These are phyloP conservation scores for Fraxinus sp. DNA, from an alignment of 305 asterid species.

Conservation along the genomic window DNA sequence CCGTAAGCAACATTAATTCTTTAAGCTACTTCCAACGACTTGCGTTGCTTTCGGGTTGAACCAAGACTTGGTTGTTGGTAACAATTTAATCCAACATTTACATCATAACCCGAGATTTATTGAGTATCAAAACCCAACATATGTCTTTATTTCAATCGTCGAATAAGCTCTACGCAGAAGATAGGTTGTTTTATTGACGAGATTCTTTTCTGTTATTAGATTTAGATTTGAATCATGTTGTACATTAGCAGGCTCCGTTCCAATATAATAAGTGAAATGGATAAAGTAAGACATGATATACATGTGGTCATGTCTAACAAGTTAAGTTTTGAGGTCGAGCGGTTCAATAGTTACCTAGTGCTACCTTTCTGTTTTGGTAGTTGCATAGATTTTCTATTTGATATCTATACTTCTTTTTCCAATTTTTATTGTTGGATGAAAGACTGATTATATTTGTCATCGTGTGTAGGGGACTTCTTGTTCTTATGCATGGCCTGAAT, in stretches of 20 bases:
- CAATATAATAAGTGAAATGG: neutral
- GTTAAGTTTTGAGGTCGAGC: neutral
- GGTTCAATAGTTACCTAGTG: neutral
- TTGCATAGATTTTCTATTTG: neutral
- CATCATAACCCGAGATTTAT: no score
- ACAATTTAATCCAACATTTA: no score
- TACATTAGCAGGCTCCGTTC: neutral
- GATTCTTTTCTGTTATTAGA: no score
- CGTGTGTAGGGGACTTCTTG: conserved; percentile 41
- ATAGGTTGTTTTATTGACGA: neutral
- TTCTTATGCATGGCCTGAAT: conserved; percentile 48
- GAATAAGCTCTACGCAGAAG: neutral
- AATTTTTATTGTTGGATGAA: neutral
- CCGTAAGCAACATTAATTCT: no score
- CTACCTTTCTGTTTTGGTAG: neutral
- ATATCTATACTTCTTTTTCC: neutral
- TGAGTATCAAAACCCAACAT: no score
- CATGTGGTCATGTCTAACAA: neutral
- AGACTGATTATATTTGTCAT: neutral
- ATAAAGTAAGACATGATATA: neutral
- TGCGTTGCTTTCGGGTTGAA: no score
- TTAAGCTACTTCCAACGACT: no score
- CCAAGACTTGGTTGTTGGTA: no score
- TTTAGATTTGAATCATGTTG: neutral
- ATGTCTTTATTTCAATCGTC: neutral